A percentile compares a stretch with the other conserved stretches of the same genome.
Evolutionary conservation across 148 eudicot genomes (phyloP).

Genomic region (Dysphania ambrosioides): DNA sequence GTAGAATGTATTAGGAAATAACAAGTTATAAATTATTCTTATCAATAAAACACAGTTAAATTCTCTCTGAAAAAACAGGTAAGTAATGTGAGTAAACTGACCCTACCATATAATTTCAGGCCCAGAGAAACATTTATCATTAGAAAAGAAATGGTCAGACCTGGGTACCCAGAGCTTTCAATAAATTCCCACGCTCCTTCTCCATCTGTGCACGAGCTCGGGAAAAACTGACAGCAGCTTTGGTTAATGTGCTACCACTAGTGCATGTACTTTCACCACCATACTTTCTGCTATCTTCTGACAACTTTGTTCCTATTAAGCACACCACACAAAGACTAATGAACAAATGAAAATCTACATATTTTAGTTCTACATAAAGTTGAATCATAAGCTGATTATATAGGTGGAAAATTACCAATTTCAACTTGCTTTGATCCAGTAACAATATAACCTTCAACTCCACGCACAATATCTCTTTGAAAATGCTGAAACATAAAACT

Average conservation of each 20-base stretch:
- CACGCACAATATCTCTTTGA: slow-evolving; percentile 97
- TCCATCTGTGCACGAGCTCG: slow-evolving; percentile 92
- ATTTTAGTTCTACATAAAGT: slow-evolving; percentile 2
- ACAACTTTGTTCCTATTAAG: slow-evolving; percentile 75
- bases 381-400: neutral
- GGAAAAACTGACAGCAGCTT: slow-evolving; percentile 81
- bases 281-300: slow-evolving; percentile 97
- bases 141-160: slow-evolving; percentile 32
- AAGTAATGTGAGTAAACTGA: neutral
- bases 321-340: neutral
- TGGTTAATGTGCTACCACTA: slow-evolving; percentile 77
- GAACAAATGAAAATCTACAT: slow-evolving; percentile 19
- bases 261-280: slow-evolving; percentile 94
- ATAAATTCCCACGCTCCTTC: slow-evolving; percentile 84
- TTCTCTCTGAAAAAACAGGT: neutral
- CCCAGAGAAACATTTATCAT: neutral
- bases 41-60: neutral
- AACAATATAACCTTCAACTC: slow-evolving; percentile 95
- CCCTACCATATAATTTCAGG: neutral
- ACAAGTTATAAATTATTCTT: neutral
- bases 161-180: slow-evolving; percentile 97
- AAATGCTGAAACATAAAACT: slow-evolving; percentile 60
- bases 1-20: neutral
- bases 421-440: slow-evolving; percentile 98
- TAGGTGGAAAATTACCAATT: slow-evolving; percentile 46